A percentile compares a stretch with the other conserved stretches of the same genome.
Evolutionary conservation across 257 asterid species (phyloP).

Genomic region (Solanum corneliomulleri): DNA sequence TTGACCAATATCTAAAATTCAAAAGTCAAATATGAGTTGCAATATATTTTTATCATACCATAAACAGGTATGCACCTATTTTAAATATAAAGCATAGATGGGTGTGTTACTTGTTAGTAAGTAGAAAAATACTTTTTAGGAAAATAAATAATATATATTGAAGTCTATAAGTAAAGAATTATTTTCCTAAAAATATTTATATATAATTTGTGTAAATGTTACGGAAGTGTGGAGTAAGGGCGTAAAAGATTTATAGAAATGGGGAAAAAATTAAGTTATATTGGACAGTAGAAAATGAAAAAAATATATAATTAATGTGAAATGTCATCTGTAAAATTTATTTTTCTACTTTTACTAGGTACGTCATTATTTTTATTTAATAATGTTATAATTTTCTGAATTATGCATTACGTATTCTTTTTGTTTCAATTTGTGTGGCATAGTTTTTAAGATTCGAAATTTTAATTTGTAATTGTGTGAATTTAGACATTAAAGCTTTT

Average conservation of each 20-base stretch:
- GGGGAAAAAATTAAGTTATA: not conserved
- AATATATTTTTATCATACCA: not conserved
- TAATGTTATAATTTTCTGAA: not conserved
- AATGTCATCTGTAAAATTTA: too few relatives aligned
- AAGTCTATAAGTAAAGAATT: not conserved
- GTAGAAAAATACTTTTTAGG: not conserved
- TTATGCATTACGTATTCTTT: not conserved
- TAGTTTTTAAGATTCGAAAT: too few relatives aligned
- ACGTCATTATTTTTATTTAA: not conserved
- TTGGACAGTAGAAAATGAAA: too few relatives aligned
- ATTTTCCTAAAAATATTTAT: too few relatives aligned
- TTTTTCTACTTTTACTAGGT: not conserved
- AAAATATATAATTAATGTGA: not conserved
- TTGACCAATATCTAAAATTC: not conserved
- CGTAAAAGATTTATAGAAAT: too few relatives aligned
- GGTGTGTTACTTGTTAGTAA: not conserved
- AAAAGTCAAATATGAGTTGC: not conserved
- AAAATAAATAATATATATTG: not conserved
- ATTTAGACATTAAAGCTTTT: too few relatives aligned
- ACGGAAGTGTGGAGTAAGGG: not conserved
- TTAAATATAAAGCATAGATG: not conserved
- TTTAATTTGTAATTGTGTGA: too few relatives aligned
- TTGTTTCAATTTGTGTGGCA: too few relatives aligned
- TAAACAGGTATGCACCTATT: not conserved
- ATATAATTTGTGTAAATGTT: too few relatives aligned